phyloP scores from a whole-genome alignment of 75 land plant genomes.

The Pseudotsuga menziesii region DNA sequence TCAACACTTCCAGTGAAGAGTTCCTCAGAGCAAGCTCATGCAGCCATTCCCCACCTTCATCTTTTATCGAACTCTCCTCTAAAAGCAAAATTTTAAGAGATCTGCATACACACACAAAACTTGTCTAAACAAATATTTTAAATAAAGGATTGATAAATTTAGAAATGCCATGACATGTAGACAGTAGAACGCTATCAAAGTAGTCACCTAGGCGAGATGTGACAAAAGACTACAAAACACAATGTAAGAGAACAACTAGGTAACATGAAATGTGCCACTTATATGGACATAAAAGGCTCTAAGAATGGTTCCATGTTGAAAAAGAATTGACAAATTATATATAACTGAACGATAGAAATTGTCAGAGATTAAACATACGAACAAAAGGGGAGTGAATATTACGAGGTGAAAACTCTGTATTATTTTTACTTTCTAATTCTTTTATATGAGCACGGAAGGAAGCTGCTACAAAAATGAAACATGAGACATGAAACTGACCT shows the following conservation, averaged over 20 bases:
- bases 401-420: background rate
- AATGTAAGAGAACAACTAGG: too few relatives aligned
- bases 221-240: background rate
- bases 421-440: background rate
- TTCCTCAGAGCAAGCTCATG: conserved; percentile 68
- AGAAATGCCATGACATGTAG: background rate
- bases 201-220: background rate
- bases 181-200: background rate
- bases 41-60: conserved; percentile 78
- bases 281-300: too few relatives aligned
- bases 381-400: background rate
- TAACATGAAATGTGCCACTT: too few relatives aligned
- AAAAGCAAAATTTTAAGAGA: conserved; percentile 54
- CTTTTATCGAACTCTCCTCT: conserved; percentile 73
- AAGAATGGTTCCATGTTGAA: too few relatives aligned
- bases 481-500: too few relatives aligned
- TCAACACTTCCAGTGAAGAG: conserved; percentile 57
- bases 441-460: too few relatives aligned
- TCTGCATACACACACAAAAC: conserved; percentile 35
- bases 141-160: background rate
- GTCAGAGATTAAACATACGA: background rate
- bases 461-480: too few relatives aligned
- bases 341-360: background rate
- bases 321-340: too few relatives aligned
- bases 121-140: background rate